These are phyloP conservation scores for Bretziella fagacearum DNA, from an alignment of 2,329 filamentous ascomycete genomes.

Conservation along the genomic window DNA sequence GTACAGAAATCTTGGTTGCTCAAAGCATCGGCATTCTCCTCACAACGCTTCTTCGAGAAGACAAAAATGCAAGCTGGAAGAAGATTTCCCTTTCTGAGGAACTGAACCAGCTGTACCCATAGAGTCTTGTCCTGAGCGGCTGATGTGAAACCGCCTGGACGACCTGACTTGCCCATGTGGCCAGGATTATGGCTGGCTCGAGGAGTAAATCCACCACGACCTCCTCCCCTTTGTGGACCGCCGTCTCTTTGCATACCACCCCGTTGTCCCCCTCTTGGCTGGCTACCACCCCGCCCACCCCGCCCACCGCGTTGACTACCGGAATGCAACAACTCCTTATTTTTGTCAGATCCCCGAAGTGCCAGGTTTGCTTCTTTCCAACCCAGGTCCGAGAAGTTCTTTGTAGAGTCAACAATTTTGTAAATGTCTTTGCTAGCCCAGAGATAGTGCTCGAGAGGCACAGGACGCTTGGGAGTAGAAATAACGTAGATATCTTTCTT, in stretches of 20 bases:
- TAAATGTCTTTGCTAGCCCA: constrained; percentile 88
- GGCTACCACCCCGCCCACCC: constrained; percentile 19
- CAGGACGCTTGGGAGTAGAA: constrained; percentile 84
- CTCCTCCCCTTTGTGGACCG: constrained; percentile 38
- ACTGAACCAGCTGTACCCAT: constrained; percentile 91
- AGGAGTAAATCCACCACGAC: constrained; percentile 35
- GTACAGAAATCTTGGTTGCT: constrained; percentile 93
- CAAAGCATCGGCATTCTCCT: constrained; percentile 89
- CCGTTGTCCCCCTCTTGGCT: constrained; percentile 22
- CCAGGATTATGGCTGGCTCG: constrained; percentile 49
- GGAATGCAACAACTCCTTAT: constrained; percentile 15
- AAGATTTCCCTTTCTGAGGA: constrained; percentile 69
- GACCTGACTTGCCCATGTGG: constrained; percentile 78
- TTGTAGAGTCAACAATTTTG: constrained; percentile 88
- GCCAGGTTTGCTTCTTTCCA: constrained; percentile 88
- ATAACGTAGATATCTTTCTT: constrained; percentile 99
- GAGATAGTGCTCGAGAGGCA: constrained; percentile 87
- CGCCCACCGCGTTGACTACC: constrained; percentile 12
- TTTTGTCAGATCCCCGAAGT: constrained; percentile 65
- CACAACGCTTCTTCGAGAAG: constrained; percentile 94
- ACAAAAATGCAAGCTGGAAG: constrained; percentile 94
- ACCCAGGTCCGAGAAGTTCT: constrained; percentile 76
- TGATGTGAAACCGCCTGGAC: constrained; percentile 70
- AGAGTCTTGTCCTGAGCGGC: constrained; percentile 89
- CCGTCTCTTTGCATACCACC: constrained; percentile 29